Evolutionary conservation across 805 yeast genomes (phyloP).

Genomic region (Saccharomycopsis sp.): DNA sequence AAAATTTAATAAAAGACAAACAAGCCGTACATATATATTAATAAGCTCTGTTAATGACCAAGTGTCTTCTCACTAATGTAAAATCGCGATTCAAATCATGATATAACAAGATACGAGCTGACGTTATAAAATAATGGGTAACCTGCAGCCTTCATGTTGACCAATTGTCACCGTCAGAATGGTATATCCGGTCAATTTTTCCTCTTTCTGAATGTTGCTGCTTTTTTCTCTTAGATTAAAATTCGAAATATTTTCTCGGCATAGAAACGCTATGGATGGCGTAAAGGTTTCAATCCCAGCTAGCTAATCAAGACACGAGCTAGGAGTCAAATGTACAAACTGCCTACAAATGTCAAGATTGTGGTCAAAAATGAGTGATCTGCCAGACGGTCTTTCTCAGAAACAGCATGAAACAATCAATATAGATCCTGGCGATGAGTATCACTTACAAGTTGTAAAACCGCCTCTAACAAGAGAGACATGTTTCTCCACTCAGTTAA

Average conservation of each 20-base stretch:
- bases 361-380: not conserved
- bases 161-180: not conserved
- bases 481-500: slow-evolving; percentile 3
- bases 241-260: not conserved
- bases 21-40: no score
- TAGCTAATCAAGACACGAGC: not conserved
- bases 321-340: not conserved
- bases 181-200: not conserved
- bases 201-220: not conserved
- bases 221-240: not conserved
- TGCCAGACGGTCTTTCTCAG: not conserved
- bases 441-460: not conserved
- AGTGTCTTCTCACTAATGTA: not conserved
- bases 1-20: no score
- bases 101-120: no score
- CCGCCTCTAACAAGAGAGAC: slow-evolving; percentile 1
- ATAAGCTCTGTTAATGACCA: no score
- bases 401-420: not conserved
- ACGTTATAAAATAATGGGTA: no score
- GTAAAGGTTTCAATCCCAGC: not conserved
- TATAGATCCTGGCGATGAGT: not conserved
- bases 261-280: not conserved
- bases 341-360: not conserved
- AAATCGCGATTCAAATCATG: no score
- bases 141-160: not conserved